phyloP scores from a whole-genome alignment of 345 rosid genomes.

The Heritiera fomes region DNA sequence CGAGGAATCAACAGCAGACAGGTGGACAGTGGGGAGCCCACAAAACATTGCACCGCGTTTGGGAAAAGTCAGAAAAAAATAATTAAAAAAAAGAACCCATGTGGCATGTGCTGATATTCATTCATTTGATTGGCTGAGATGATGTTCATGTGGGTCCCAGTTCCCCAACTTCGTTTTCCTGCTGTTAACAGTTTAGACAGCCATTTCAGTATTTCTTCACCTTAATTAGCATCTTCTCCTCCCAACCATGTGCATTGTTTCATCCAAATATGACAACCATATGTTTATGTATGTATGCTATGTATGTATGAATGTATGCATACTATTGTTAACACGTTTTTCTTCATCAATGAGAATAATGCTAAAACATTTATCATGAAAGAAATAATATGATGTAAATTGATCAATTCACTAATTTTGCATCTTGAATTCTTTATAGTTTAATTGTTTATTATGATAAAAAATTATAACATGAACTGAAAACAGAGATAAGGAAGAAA shows the following conservation, averaged over 20 bases:
- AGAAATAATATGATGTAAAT: too few relatives aligned
- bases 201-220: neutral
- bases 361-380: too few relatives aligned
- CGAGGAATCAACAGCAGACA: slow-evolving; percentile 13
- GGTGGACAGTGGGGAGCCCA: neutral
- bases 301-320: too few relatives aligned
- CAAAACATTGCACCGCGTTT: neutral
- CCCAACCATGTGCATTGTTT: neutral
- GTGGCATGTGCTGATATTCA: neutral
- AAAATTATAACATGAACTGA: too few relatives aligned
- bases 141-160: slow-evolving; percentile 2
- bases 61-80: neutral
- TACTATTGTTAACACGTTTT: too few relatives aligned
- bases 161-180: slow-evolving; percentile 8
- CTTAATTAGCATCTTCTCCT: neutral
- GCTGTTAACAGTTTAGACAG: neutral
- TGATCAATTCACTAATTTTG: too few relatives aligned
- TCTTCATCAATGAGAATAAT: too few relatives aligned
- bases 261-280: neutral
- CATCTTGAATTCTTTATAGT: too few relatives aligned
- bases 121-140: neutral
- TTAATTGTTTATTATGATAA: too few relatives aligned
- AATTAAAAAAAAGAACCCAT: neutral
- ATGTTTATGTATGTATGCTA: too few relatives aligned
- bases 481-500: too few relatives aligned